Evolutionary conservation across 2,329 filamentous ascomycete genomes (phyloP).

Genomic region (Dothiorella sarmentorum): DNA sequence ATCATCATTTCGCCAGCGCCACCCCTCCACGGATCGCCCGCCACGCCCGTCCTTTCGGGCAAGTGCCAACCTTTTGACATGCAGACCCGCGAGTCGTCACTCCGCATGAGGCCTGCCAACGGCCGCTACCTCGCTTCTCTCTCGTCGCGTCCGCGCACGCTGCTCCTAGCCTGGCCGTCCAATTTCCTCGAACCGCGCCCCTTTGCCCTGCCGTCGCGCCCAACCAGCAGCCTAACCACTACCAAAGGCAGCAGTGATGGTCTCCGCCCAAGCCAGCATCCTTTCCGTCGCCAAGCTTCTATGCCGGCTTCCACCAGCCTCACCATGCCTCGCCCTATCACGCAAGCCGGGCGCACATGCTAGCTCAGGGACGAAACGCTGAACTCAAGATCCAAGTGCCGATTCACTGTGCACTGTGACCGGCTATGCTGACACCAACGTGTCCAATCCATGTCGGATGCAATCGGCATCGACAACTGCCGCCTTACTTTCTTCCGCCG

Average conservation of each 20-base stretch:
- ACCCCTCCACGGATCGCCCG: neutral
- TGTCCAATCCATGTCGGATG: neutral
- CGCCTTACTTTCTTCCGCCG: neutral
- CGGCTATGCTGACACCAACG: neutral
- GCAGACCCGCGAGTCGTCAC: conserved; percentile 5
- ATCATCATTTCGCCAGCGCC: conserved; percentile 4
- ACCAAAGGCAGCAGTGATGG: conserved; percentile 10
- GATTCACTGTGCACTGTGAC: neutral
- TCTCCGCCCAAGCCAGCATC: neutral
- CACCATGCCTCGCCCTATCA: neutral
- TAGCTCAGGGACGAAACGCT: neutral
- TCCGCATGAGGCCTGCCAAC: neutral
- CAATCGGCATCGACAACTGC: neutral
- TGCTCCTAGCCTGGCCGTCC: neutral
- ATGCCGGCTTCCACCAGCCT: neutral
- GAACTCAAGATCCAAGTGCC: neutral
- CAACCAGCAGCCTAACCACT: neutral
- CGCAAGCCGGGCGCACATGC: neutral
- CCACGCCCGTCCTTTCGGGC: neutral
- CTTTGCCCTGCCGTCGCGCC: neutral
- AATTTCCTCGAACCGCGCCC: neutral
- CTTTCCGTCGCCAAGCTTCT: conserved; percentile 1
- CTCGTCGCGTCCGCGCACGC: neutral
- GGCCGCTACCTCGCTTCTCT: neutral
- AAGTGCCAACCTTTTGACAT: neutral